phyloP scores from a whole-genome alignment of 805 yeast species.

The Ogataea chonburiensis region DNA sequence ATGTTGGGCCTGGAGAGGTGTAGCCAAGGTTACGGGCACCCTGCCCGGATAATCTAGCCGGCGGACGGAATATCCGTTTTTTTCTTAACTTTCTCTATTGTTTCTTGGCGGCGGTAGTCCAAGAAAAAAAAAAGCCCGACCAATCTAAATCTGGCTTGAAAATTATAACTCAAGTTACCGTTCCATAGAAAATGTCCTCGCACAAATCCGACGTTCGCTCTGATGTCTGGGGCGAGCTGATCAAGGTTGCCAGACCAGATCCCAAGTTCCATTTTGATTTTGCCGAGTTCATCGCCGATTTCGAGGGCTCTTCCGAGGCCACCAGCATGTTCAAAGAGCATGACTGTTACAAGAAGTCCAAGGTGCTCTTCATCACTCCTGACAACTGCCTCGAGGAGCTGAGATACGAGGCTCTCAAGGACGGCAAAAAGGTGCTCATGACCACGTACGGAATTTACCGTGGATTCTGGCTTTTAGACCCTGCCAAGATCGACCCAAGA shows the following conservation, averaged over 20 bases:
- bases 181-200: conserved; percentile 10
- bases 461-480: conserved; percentile 29
- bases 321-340: conserved; percentile 20
- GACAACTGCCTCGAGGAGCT: conserved; percentile 33
- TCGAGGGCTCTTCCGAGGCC: conserved; percentile 29
- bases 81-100: no score
- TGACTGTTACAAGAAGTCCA: conserved; percentile 13
- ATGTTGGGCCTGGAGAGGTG: no score
- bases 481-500: conserved; percentile 21
- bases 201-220: conserved; percentile 28
- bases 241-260: conserved; percentile 33
- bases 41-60: no score
- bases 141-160: no score
- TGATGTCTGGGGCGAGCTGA: conserved; percentile 29
- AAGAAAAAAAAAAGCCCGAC: no score
- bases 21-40: no score
- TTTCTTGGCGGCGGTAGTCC: no score
- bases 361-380: conserved; percentile 30
- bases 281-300: conserved; percentile 35
- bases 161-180: no score
- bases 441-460: conserved; percentile 33
- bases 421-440: conserved; percentile 29
- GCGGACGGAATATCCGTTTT: no score
- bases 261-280: conserved; percentile 31
- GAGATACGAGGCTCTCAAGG: conserved; percentile 25